Conservation (phyloP, 805 yeast genomes). For the Lipomyces lipofer region DNA sequence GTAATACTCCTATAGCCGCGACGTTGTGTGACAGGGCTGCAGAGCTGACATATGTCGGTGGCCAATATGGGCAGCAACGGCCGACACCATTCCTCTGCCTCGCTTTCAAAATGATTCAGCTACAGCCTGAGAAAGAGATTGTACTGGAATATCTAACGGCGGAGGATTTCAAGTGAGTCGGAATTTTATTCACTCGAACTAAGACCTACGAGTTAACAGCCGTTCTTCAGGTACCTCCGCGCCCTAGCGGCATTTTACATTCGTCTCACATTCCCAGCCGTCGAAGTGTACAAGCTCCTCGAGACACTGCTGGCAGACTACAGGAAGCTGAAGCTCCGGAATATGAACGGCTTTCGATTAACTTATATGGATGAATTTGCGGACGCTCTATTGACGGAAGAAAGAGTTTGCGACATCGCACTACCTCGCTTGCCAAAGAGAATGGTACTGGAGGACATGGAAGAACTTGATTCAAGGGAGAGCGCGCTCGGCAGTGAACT, state of each 20-base stretch:
- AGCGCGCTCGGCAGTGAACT: slow-evolving; percentile 44
- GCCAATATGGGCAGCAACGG: slow-evolving; percentile 53
- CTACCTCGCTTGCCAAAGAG: slow-evolving; percentile 60
- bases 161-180: slow-evolving; percentile 61
- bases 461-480: slow-evolving; percentile 38
- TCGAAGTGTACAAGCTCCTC: slow-evolving; percentile 50
- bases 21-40: slow-evolving; percentile 52
- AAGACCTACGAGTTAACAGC: background rate
- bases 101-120: slow-evolving; percentile 70
- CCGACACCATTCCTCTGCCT: slow-evolving; percentile 79
- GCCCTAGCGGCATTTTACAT: slow-evolving; percentile 67
- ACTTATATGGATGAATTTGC: slow-evolving; percentile 72
- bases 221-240: slow-evolving; percentile 49
- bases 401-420: slow-evolving; percentile 70
- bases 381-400: slow-evolving; percentile 57
- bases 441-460: slow-evolving; percentile 41
- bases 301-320: slow-evolving; percentile 64
- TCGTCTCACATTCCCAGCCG: slow-evolving; percentile 47
- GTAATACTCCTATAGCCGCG: slow-evolving; percentile 39
- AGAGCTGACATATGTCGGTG: slow-evolving; percentile 54
- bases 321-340: slow-evolving; percentile 61
- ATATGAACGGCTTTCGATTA: slow-evolving; percentile 44
- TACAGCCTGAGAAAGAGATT: slow-evolving; percentile 65
- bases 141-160: slow-evolving; percentile 58
- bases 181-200: background rate